Conservation (phyloP, 1,284 basidiomycete species). For the Irpex sp. region DNA sequence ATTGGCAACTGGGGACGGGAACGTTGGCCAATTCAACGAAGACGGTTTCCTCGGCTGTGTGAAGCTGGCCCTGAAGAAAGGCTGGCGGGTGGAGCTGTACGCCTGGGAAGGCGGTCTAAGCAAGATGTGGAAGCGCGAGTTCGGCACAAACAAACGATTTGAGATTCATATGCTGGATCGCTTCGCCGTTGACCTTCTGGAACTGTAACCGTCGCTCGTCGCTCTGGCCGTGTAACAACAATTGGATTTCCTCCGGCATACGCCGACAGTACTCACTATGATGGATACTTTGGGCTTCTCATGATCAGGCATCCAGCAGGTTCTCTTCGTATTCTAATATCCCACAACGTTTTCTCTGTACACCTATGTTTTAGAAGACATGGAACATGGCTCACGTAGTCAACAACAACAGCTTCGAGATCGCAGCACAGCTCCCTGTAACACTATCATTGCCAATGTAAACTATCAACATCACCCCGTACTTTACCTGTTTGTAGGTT, state of each 20-base stretch:
- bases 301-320: neutral
- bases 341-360: neutral
- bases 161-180: conserved; percentile 27
- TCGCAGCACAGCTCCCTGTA: too few relatives aligned
- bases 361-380: neutral
- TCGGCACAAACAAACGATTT: conserved; percentile 41
- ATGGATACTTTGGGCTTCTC: neutral
- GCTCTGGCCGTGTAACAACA: neutral
- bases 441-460: neutral
- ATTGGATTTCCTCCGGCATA: neutral
- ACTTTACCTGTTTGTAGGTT: neutral
- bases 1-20: conserved; percentile 86
- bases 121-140: conserved; percentile 65
- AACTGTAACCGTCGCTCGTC: conserved; percentile 17
- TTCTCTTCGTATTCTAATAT: neutral
- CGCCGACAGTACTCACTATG: neutral
- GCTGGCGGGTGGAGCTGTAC: conserved; percentile 86
- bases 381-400: too few relatives aligned
- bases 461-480: neutral
- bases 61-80: conserved; percentile 73
- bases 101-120: conserved; percentile 82
- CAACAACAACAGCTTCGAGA: too few relatives aligned
- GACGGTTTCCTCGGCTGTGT: conserved; percentile 86
- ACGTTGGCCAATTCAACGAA: conserved; percentile 84
- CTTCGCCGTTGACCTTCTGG: conserved; percentile 30